Evolutionary conservation across 148 eudicot genomes (phyloP), one percentile per base, ranked within the genome.

Genomic region (Rhododendron simsii): DNA sequence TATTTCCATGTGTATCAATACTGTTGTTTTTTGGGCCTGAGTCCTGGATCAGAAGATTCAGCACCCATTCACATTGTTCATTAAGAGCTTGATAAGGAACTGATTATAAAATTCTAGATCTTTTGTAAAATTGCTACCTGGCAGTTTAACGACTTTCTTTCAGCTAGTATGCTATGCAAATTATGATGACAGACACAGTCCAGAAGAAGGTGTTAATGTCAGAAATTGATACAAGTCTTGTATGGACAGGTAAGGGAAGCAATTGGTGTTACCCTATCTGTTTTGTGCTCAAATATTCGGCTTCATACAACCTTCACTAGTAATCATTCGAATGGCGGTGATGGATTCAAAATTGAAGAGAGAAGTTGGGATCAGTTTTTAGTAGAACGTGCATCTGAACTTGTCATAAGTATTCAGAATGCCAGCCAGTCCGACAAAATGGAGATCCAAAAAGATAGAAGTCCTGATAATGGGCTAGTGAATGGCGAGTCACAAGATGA

Each of bases 221-320:
- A 14, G 35, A 79, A 78, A 35, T 21, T 87, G 61, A 84, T 63
- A n/a, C 59, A 77, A 73, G 84, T 78, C 78, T 83, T 78, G 48
- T 80, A 59, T 86, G 86, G 83, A 86, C 90, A 97, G 99, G 99
- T 97, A 86, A 93, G 99, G 89, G 99, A 97, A 93, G 94, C 98
- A 53, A 92, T 97, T 85, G 99, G 98, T 79, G 93, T 94, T 86
- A 86, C 93, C 85, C 96, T 97, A 57, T 95, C 94, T 88, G 96
- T 97, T 41, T 55, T 97, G 86, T 97, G 98, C 90, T 95, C 99
- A 83, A 97, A 97, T 86, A 89, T 97, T 81, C 92, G 92, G 81
- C 95, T 97, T 39, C 86, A 90, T 86, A 77, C 88, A 76, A 88
- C 93, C 83, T 90, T 84, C 85, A 67, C 61, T 71, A 79, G 61